phyloP scores from a whole-genome alignment of 2,329 filamentous ascomycete genomes.

The Pseudogymnoascus sp. region DNA sequence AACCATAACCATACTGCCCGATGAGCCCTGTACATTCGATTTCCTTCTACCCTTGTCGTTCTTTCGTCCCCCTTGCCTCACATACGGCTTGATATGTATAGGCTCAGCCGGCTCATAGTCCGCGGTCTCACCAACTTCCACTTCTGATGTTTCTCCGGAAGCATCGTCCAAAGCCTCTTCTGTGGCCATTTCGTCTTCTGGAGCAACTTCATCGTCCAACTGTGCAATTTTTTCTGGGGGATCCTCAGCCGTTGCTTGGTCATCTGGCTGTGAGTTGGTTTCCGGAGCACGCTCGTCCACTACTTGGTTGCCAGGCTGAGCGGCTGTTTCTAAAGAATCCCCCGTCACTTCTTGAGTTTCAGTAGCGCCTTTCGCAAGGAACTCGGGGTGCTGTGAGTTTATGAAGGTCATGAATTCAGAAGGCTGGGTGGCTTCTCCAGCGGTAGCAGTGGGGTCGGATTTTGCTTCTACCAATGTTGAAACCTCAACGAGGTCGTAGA shows the following conservation, averaged over 20 bases:
- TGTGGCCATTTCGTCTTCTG: not conserved
- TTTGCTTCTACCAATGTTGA: not conserved
- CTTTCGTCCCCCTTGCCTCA: not conserved
- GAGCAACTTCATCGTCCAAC: not conserved
- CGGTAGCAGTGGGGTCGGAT: not conserved
- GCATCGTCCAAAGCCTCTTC: constrained; percentile 1
- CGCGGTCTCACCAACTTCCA: not conserved
- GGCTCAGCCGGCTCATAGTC: not conserved
- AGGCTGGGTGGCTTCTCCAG: not conserved
- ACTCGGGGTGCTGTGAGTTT: not conserved
- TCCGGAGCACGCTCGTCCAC: not conserved
- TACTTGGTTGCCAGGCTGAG: not conserved
- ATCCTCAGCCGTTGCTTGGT: not conserved
- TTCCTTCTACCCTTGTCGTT: not conserved
- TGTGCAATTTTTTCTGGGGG: not conserved
- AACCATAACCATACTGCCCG: constrained; percentile 3
- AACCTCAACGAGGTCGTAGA: constrained; percentile 71
- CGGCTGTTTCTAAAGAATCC: not conserved
- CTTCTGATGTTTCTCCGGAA: not conserved
- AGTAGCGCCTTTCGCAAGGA: not conserved
- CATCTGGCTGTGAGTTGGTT: not conserved
- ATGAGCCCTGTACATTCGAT: not conserved
- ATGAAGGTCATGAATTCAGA: not conserved
- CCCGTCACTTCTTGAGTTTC: not conserved
- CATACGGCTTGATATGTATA: constrained; percentile 5